Evolutionary conservation across 305 asterid species (phyloP).

Genomic region (Solanum aculeatissimum): DNA sequence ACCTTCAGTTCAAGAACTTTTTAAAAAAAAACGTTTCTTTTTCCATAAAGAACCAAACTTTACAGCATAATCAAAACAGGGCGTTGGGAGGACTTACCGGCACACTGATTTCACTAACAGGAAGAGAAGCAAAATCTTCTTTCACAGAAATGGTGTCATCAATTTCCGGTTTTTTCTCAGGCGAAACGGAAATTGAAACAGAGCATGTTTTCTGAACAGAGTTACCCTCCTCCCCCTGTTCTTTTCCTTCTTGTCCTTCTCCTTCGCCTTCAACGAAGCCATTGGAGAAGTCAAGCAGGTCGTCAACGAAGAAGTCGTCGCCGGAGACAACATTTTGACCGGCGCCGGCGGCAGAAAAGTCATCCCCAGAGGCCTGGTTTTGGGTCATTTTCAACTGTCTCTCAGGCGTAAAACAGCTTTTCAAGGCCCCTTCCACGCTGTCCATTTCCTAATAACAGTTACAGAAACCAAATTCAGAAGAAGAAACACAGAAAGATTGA

Average conservation of each 20-base stretch:
- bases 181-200: not conserved
- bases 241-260: not conserved
- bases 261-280: constrained; percentile 36
- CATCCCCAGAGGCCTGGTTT: constrained; percentile 6
- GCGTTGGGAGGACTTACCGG: constrained; percentile 27
- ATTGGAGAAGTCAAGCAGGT: constrained; percentile 67
- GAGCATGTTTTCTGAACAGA: not conserved
- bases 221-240: not conserved
- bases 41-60: not conserved
- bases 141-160: not conserved
- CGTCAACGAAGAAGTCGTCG: constrained; percentile 69
- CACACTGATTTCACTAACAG: constrained; percentile 28
- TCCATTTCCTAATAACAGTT: constrained; percentile 39
- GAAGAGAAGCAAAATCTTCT: constrained; percentile 38
- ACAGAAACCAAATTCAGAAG: not conserved
- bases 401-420: constrained; percentile 21
- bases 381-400: constrained; percentile 9
- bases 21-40: not conserved
- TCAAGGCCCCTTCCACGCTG: constrained; percentile 16
- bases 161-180: not conserved
- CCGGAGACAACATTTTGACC: constrained; percentile 19
- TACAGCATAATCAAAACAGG: not conserved
- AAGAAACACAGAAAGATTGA: not conserved
- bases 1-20: not conserved
- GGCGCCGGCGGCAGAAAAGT: not conserved